Evolutionary conservation across 2,329 filamentous ascomycete genomes (phyloP).

Genomic region (Ophiostoma pallidulum): DNA sequence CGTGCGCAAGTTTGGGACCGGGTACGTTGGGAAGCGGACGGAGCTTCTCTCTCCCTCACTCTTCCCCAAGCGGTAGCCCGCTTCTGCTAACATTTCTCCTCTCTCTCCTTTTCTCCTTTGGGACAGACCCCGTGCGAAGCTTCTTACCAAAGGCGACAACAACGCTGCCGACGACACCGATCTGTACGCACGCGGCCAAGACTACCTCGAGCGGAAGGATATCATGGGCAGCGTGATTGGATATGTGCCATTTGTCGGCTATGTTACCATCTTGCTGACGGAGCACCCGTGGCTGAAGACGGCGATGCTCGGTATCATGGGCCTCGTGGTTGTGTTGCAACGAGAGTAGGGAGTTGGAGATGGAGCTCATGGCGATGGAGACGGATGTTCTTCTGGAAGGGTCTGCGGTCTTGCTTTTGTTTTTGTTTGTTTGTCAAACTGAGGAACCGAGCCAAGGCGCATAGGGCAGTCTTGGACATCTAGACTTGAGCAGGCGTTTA

Average conservation of each 20-base stretch:
- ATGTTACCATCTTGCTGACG: slow-evolving; percentile 90
- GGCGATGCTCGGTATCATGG: slow-evolving; percentile 90
- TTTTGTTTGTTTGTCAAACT: too few relatives aligned
- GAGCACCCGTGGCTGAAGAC: slow-evolving; percentile 98
- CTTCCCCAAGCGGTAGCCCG: too few relatives aligned
- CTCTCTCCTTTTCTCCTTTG: not conserved
- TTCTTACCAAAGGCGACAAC: slow-evolving; percentile 97
- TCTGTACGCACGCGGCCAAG: slow-evolving; percentile 68
- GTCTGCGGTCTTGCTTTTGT: too few relatives aligned
- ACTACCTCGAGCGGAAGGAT: slow-evolving; percentile 76
- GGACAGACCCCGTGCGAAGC: slow-evolving; percentile 47
- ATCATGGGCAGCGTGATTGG: slow-evolving; percentile 85
- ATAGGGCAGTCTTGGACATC: too few relatives aligned
- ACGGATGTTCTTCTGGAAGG: too few relatives aligned
- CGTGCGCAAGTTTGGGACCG: slow-evolving; percentile 60
- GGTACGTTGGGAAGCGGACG: slow-evolving; percentile 30
- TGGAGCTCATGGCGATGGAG: too few relatives aligned
- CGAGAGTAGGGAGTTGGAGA: slow-evolving; percentile 60
- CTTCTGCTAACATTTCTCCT: slow-evolving; percentile 1
- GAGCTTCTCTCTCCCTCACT: too few relatives aligned
- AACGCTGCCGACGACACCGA: slow-evolving; percentile 91
- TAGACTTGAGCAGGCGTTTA: too few relatives aligned
- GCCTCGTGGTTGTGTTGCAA: slow-evolving; percentile 83
- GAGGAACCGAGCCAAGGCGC: too few relatives aligned
- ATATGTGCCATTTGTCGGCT: slow-evolving; percentile 91